Percentiles rank a stretch among this genome's conserved stretches.
These are phyloP conservation scores for Lasiodiplodia sp. DNA, from an alignment of 2,329 filamentous ascomycete species.

Conservation along the genomic window DNA sequence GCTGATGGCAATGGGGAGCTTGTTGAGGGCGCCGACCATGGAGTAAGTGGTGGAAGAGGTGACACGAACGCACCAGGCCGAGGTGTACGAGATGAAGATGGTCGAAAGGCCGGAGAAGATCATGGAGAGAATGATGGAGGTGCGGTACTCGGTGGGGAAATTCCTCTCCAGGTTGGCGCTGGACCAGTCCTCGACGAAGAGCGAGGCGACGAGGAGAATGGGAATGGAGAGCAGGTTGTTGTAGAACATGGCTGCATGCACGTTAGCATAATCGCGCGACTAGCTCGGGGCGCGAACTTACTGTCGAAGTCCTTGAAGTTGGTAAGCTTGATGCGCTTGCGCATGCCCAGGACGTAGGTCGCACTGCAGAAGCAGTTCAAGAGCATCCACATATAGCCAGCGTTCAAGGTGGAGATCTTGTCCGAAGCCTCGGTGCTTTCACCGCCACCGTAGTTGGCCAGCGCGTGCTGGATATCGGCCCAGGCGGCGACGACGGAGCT, in stretches of 20 bases:
- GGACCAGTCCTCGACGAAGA: conserved; percentile 93
- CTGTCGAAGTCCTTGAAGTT: conserved; percentile 99
- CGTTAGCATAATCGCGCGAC: conserved; percentile 29
- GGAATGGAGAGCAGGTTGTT: conserved; percentile 98
- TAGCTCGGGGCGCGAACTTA: conserved; percentile 62
- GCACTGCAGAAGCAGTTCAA: conserved; percentile 96
- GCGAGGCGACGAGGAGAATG: conserved; percentile 80
- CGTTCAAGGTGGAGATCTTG: conserved; percentile 87
- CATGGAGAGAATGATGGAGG: conserved; percentile 84
- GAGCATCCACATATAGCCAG: conserved; percentile 97
- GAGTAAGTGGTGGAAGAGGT: conserved; percentile 98
- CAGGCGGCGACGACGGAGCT: conserved; percentile 95
- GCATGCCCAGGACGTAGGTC: conserved; percentile 88
- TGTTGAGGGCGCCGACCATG: conserved; percentile 98
- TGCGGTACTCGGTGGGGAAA: conserved; percentile 84
- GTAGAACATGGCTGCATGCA: conserved; percentile 89
- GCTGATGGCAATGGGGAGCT: conserved; percentile 87
- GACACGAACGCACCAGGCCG: conserved; percentile 97
- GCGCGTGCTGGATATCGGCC: conserved; percentile 91
- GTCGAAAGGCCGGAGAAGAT: conserved; percentile 90
- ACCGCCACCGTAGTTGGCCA: conserved; percentile 66
- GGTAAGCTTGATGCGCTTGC: conserved; percentile 98
- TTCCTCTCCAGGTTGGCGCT: conserved; percentile 81
- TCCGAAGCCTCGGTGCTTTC: conserved; percentile 67
- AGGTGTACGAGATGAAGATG: conserved; percentile 99